Conservation (phyloP, 2,329 filamentous ascomycete species). For the Gnomoniopsis sp. region DNA sequence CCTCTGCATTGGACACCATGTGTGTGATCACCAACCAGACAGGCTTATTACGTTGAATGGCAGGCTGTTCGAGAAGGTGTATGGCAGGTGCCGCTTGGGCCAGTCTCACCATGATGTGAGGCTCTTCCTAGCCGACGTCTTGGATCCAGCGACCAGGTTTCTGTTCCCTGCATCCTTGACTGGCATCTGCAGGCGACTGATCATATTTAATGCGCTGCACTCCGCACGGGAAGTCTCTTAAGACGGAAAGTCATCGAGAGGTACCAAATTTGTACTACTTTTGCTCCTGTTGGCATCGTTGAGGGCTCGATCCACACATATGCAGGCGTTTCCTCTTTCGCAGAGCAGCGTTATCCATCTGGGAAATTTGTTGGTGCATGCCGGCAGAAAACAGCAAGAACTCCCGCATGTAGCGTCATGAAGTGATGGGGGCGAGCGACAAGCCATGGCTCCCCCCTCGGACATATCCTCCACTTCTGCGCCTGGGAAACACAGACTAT, state of each 20-base stretch:
- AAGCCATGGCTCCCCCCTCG: background rate
- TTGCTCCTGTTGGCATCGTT: background rate
- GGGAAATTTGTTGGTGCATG: background rate
- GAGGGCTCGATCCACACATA: background rate
- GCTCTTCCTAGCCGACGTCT: background rate
- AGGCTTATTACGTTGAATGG: background rate
- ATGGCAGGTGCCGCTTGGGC: constrained; percentile 1
- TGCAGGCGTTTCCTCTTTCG: background rate
- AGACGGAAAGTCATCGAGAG: background rate
- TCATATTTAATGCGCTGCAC: background rate
- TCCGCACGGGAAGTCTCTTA: background rate
- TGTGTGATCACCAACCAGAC: constrained; percentile 3
- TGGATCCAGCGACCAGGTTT: constrained; percentile 11
- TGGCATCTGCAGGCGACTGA: constrained; percentile 10
- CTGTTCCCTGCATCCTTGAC: constrained; percentile 1
- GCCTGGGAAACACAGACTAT: background rate
- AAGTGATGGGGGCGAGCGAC: background rate
- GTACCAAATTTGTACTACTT: background rate
- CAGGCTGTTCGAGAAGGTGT: constrained; percentile 6
- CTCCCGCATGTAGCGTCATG: background rate
- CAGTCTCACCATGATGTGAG: constrained; percentile 5
- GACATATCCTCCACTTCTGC: background rate
- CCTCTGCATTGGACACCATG: background rate
- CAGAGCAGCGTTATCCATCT: background rate
- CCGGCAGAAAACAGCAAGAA: background rate